Base-by-base conservation (phyloP, 192 early-diverging fungal genomes). In the Diversispora eburnea region DNA sequence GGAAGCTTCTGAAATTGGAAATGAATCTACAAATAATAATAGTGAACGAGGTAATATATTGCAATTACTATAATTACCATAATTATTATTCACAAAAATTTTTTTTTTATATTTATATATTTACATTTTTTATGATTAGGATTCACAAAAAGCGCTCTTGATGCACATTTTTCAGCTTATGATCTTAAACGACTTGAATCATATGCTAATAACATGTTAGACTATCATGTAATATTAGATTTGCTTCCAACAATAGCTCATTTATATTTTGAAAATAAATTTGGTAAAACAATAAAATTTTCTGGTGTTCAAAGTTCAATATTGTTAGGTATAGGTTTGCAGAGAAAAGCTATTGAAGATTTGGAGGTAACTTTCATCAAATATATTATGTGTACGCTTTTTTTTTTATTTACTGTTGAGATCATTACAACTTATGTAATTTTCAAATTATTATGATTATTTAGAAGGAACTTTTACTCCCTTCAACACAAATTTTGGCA, bases 151-250 rank as follows among this genome's bases (percentile, higher is more conserved):
- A 33, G 67, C 5, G 60, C 75, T 4, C 68, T 88, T 6, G 80
- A 82, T 43, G 46, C 72, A 0, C 57, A 83, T 64, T 89, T 94
- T 67, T 83, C 88, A 8, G 90, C 90, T 5, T 94, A 92, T 76
- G 98, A 99, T 77, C 80, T 99, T 72, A 97, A 96, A 81, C 93
- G 98, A 48, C 87, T 99, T 42, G 95, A 96, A 54, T 91, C 90
- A n/a, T 99, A 98, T 76, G 84, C 94, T 8, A 95, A 96, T 82
- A 96, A 98, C 78, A 81, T 99, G 79, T 79, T 97, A 61, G 98
- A 99, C 80, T 97, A 97, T 83, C 98, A 99, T 82, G 94, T 98
- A 3, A 93, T 99, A 58, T 67, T 98, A 61, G 98, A 99, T 73
- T 76, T 99, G 74, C 76, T 98, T 56, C 96, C 95, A 9, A 82